A percentile compares a stretch with the other conserved stretches of the same genome.
Conservation (phyloP, 169 alveolate species). For the Amoebophrya sp. region DNA sequence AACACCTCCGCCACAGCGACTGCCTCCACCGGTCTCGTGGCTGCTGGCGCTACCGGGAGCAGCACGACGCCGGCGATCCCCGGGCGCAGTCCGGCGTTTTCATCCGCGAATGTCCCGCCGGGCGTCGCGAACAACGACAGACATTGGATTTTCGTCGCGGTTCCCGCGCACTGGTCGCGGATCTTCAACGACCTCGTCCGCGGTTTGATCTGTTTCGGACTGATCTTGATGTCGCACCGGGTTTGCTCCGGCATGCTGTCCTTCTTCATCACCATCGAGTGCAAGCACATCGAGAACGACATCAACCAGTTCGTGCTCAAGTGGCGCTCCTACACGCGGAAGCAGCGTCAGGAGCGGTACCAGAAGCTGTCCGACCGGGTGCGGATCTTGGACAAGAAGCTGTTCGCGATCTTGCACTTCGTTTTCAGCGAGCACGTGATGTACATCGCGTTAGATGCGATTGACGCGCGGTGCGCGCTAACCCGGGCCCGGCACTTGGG, state of each 20-base stretch:
- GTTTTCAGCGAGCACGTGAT: neutral
- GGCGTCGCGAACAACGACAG: no score
- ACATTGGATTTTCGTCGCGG: no score
- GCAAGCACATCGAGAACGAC: constrained; percentile 22
- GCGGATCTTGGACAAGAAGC: neutral
- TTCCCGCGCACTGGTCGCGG: neutral
- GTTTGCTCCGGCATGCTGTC: neutral
- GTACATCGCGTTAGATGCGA: neutral
- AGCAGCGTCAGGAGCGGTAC: constrained; percentile 3
- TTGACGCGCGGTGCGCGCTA: neutral
- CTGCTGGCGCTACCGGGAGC: no score
- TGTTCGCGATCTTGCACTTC: neutral
- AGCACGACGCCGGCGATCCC: neutral
- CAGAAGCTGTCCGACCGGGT: neutral
- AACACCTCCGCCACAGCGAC: no score
- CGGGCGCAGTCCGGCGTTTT: no score
- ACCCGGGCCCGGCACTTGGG: neutral
- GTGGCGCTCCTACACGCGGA: neutral
- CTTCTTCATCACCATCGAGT: constrained; percentile 19
- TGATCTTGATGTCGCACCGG: constrained; percentile 6
- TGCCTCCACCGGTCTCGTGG: no score
- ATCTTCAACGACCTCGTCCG: neutral
- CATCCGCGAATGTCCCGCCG: no score
- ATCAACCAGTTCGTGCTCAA: neutral
- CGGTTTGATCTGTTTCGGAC: neutral